Evolutionary conservation across 202 grass and related monocot species (phyloP).

Genomic region (Schoenoplectus triqueter): DNA sequence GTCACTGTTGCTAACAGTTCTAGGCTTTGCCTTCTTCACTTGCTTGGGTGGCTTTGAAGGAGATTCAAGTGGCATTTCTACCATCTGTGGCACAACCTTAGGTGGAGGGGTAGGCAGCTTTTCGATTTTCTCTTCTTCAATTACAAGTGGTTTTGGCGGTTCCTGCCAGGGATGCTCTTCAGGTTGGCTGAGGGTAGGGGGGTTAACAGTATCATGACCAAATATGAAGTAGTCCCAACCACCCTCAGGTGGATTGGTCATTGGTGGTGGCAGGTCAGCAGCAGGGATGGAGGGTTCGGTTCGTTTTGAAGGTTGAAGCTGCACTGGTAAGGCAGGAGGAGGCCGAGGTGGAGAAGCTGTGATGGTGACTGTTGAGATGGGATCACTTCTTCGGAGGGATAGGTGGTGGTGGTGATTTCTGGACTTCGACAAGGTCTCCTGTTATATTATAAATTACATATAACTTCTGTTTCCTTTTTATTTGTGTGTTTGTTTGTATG

Average conservation of each 20-base stretch:
- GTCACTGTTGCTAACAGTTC: conserved; percentile 50
- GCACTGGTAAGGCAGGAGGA: conserved; percentile 43
- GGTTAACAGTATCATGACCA: conserved; percentile 51
- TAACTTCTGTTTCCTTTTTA: neutral
- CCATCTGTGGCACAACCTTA: conserved; percentile 25
- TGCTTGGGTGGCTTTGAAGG: conserved; percentile 33
- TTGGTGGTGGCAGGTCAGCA: conserved; percentile 27
- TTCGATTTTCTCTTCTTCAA: conserved; percentile 37
- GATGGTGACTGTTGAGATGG: conserved; percentile 46
- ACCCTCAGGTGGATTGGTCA: conserved; percentile 45
- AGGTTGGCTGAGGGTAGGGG: conserved; percentile 66
- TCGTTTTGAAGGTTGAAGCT: conserved; percentile 41
- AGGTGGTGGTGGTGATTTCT: conserved; percentile 42
- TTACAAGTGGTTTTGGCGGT: conserved; percentile 39
- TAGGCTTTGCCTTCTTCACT: conserved; percentile 49
- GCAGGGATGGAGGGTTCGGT: conserved; percentile 27
- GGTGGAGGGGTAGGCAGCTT: conserved; percentile 25
- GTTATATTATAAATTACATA: conserved; percentile 64
- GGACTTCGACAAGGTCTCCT: conserved; percentile 67
- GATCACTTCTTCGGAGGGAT: conserved; percentile 35
- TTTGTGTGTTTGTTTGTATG: conserved; percentile 8
- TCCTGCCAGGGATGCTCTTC: conserved; percentile 53
- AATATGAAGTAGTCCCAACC: conserved; percentile 73
- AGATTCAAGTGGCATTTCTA: conserved; percentile 37
- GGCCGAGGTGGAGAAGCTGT: conserved; percentile 43